Percentiles rank a stretch among this genome's conserved stretches.
Conservation (phyloP, 2,329 filamentous ascomycete species). For the Coleophoma crateriformis region DNA sequence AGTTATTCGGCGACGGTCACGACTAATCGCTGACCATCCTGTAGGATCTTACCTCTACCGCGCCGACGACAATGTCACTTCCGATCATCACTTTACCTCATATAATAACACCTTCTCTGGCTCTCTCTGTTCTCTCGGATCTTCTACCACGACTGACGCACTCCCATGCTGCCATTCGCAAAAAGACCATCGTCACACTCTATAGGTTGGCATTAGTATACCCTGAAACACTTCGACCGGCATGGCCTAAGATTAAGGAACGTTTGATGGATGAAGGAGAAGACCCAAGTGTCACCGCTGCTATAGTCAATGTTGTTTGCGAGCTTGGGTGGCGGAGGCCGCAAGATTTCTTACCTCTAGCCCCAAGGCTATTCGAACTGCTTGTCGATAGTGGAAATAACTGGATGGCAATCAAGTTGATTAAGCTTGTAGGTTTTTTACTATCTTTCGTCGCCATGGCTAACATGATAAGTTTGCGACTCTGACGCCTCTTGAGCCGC, state of each 20-base stretch:
- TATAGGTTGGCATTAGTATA: slow-evolving; percentile 95
- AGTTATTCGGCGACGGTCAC: no score
- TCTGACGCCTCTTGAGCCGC: slow-evolving; percentile 84
- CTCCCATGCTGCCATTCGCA: slow-evolving; percentile 78
- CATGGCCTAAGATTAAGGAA: slow-evolving; percentile 98
- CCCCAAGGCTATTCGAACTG: slow-evolving; percentile 86
- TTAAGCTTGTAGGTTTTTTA: slow-evolving; percentile 69
- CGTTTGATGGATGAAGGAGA: slow-evolving; percentile 84
- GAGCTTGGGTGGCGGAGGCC: slow-evolving; percentile 92
- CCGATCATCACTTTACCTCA: slow-evolving; percentile 90
- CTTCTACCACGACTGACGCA: slow-evolving; percentile 82
- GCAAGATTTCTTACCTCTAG: slow-evolving; percentile 87
- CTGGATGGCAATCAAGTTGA: slow-evolving; percentile 99
- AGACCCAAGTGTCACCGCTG: slow-evolving; percentile 88
- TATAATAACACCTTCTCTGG: slow-evolving; percentile 86
- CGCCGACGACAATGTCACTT: slow-evolving; percentile 73
- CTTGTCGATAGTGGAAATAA: slow-evolving; percentile 92
- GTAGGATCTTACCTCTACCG: slow-evolving; percentile 68
- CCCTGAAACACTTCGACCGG: slow-evolving; percentile 83
- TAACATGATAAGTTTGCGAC: slow-evolving; percentile 78
- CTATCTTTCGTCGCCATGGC: slow-evolving; percentile 48
- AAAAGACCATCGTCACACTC: slow-evolving; percentile 93
- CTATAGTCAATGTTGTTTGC: slow-evolving; percentile 94
- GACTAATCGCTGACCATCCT: no score
- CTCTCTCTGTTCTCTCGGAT: slow-evolving; percentile 83